Evolutionary conservation across 2,329 filamentous ascomycete genomes (phyloP).

Genomic region (Aspergillus jensenii): DNA sequence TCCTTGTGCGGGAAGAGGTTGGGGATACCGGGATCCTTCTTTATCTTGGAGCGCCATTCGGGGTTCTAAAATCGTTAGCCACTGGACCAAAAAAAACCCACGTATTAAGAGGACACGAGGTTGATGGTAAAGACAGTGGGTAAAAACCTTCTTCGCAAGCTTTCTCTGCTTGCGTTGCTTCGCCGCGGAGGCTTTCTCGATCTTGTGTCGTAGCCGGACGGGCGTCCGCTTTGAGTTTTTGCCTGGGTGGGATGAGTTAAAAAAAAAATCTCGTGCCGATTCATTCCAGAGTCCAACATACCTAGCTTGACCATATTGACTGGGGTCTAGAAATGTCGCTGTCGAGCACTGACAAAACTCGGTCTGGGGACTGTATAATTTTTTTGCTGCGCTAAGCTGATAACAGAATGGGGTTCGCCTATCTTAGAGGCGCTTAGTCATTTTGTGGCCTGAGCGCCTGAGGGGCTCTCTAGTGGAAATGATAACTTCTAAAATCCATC

Average conservation of each 20-base stretch:
- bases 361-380: conserved; percentile 19
- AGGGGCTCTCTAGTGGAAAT: no score
- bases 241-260: conserved; percentile 55
- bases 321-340: conserved; percentile 17
- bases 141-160: conserved; percentile 72
- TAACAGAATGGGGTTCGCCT: conserved; percentile 33
- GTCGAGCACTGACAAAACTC: conserved; percentile 18
- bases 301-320: conserved; percentile 44
- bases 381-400: conserved; percentile 37
- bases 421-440: conserved; percentile 26
- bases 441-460: neutral
- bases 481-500: no score
- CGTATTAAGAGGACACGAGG: neutral
- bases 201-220: conserved; percentile 89
- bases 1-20: conserved; percentile 99
- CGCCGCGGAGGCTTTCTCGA: conserved; percentile 83
- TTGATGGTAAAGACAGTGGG: neutral
- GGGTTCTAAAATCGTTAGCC: conserved; percentile 63
- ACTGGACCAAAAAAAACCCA: neutral
- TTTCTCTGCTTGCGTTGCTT: conserved; percentile 92
- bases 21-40: conserved; percentile 97
- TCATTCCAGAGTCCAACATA: conserved; percentile 19
- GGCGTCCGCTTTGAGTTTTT: conserved; percentile 91
- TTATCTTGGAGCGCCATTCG: conserved; percentile 90
- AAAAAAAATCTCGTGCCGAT: neutral